Evolutionary conservation across 225 moss, liverwort and hornwort species (phyloP), one percentile per base, ranked within the genome.

Genomic region (Climacium dendroides): DNA sequence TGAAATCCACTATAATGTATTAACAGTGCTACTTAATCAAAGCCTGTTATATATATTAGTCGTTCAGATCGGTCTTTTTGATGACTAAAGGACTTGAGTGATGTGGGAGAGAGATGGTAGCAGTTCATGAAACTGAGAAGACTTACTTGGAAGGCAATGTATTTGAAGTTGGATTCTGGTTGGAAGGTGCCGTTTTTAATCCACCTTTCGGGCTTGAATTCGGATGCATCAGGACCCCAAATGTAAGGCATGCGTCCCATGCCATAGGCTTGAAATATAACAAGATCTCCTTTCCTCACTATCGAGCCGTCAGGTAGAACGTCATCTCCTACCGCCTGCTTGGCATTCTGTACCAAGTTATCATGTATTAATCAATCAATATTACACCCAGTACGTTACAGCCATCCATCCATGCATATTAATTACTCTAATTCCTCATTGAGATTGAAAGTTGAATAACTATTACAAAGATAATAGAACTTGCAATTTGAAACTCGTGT

Each of bases 131-230:
- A 39, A 43, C 28, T 19, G 15, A 43, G 28, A 52, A 50, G 8
- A 50, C 87, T 66, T 83, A 92, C 92, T 63, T 91, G 89, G 76
- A 91, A 92, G 63, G 87, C 58, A 14, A 88, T 88, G 80, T 63
- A 92, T 64, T 89, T 92, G 86, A 89, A 92, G 57, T 25, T 85
- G 22, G 92, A 91, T 85, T 92, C 89, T 18, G 78, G 89, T 80
- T 87, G 91, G 78, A 92, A 94, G 50, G 50, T 64, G 25, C 93
- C 93, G 25, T 92, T 82, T 74, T 87, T 87, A 13, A 91, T 80
- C 93, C 92, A 94, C 75, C 92, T 88, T 63, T 91, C 91, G 0
- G 92, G 91, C 73, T 92, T 90, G 74, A 82, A 92, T 16, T 89
- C 66, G 9, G 43, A 71, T 10, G 93, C 93, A 74, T 92, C 89